Percentiles rank a stretch among this genome's conserved stretches.
These are phyloP conservation scores for Claviceps pusilla DNA, from an alignment of 2,329 filamentous ascomycete species.

Conservation along the genomic window DNA sequence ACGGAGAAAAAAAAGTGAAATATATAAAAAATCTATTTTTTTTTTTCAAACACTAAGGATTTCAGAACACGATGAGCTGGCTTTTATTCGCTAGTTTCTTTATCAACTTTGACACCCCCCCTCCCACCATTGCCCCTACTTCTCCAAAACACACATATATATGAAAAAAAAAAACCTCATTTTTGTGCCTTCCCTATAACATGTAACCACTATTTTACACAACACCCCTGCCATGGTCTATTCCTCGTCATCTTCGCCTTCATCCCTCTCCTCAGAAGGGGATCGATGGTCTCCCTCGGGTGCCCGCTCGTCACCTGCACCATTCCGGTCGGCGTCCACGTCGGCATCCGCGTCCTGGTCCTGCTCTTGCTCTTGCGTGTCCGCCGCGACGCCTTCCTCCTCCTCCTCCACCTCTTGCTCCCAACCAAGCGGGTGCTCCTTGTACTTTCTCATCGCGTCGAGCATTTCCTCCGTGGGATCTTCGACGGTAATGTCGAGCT, in stretches of 20 bases:
- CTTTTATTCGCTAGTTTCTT: too few species aligned
- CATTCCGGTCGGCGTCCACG: constrained; percentile 1
- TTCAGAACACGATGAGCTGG: too few species aligned
- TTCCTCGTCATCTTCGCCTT: constrained; percentile 13
- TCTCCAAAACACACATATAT: too few species aligned
- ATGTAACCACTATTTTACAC: neutral
- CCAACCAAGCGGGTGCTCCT: constrained; percentile 35
- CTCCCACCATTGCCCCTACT: too few species aligned
- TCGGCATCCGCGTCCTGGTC: constrained; percentile 10
- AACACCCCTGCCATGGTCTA: neutral
- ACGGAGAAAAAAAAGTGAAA: too few species aligned
- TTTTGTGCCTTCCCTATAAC: neutral
- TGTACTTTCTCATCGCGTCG: constrained; percentile 37
- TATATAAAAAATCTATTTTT: too few species aligned
- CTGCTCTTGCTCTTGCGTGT: constrained; percentile 4
- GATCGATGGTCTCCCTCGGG: constrained; percentile 11
- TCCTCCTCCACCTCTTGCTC: constrained; percentile 25
- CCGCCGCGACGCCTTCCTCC: constrained; percentile 15
- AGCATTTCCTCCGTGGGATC: constrained; percentile 40
- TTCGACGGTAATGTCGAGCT: constrained; percentile 39
- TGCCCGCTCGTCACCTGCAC: constrained; percentile 10
- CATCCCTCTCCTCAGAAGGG: constrained; percentile 23
- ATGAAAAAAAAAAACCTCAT: neutral
- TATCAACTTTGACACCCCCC: too few species aligned
- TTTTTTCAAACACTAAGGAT: too few species aligned